Evolutionary conservation across 1,284 basidiomycete species (phyloP).

Genomic region (Grifola frondosa): DNA sequence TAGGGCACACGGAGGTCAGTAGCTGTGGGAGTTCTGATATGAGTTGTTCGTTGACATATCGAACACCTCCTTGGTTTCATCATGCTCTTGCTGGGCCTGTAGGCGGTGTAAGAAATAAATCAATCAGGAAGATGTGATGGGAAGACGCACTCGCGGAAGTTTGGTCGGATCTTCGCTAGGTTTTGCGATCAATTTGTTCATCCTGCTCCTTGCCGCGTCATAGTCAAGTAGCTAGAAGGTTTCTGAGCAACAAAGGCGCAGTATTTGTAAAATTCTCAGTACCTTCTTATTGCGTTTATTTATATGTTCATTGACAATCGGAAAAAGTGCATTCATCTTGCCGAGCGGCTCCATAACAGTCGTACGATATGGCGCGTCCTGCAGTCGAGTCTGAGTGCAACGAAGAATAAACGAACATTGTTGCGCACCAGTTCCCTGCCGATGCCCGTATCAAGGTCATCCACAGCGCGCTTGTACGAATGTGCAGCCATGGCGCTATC

Average conservation of each 20-base stretch:
- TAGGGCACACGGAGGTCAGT: conserved; percentile 95
- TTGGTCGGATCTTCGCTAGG: conserved; percentile 92
- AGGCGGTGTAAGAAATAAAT: conserved; percentile 1
- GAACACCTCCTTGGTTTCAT: conserved; percentile 92
- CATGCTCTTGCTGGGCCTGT: conserved; percentile 91
- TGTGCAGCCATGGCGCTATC: conserved; percentile 97
- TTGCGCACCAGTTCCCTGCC: conserved; percentile 78
- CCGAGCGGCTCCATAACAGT: conserved; percentile 95
- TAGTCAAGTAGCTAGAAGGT: conserved; percentile 84
- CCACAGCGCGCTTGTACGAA: conserved; percentile 93
- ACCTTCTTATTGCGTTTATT: conserved; percentile 97
- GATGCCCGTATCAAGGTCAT: conserved; percentile 89
- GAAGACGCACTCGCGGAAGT: conserved; percentile 68
- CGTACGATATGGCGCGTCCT: conserved; percentile 94
- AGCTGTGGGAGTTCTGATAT: conserved; percentile 90
- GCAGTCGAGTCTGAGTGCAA: conserved; percentile 1
- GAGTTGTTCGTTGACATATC: conserved; percentile 91
- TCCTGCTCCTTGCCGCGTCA: conserved; percentile 86
- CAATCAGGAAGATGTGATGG: neutral
- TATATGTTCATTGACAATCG: conserved; percentile 92
- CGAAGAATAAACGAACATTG: neutral
- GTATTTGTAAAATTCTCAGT: conserved; percentile 8
- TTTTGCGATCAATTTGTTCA: conserved; percentile 90
- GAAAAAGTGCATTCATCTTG: conserved; percentile 95
- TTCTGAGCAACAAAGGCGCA: conserved; percentile 1